These are phyloP conservation scores for Cryptococcus depauperatus DNA, from an alignment of 1,284 basidiomycete species.

Conservation along the genomic window DNA sequence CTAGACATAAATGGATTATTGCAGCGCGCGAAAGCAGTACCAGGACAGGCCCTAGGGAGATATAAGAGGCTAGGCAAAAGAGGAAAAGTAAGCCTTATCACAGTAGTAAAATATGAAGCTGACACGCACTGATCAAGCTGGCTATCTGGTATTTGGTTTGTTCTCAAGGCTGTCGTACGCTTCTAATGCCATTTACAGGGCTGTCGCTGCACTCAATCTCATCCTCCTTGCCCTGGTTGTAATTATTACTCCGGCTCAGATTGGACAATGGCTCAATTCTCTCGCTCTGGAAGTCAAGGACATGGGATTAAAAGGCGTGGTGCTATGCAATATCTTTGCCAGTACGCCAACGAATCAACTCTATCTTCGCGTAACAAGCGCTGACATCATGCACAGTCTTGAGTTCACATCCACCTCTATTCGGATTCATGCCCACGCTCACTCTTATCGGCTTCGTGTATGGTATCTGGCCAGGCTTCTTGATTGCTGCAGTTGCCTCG, in stretches of 20 bases:
- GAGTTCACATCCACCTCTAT: slow-evolving; percentile 42
- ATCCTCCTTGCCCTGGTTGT: slow-evolving; percentile 24
- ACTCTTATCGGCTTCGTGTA: slow-evolving; percentile 44
- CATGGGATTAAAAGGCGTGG: slow-evolving; percentile 34
- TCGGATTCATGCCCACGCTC: slow-evolving; percentile 40
- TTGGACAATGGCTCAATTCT: slow-evolving; percentile 37
- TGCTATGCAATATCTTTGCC: slow-evolving; percentile 29
- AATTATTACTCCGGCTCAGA: slow-evolving; percentile 37
- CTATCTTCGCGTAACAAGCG: background rate
- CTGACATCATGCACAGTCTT: slow-evolving; percentile 21
- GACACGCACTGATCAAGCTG: slow-evolving; percentile 11
- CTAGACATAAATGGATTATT: background rate
- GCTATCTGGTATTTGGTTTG: slow-evolving; percentile 24
- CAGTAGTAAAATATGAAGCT: slow-evolving; percentile 4
- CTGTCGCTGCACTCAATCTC: slow-evolving; percentile 20
- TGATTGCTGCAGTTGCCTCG: slow-evolving; percentile 30
- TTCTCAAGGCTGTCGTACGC: background rate
- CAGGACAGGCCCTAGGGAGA: slow-evolving; percentile 12
- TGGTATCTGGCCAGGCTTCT: slow-evolving; percentile 39
- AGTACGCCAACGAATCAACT: slow-evolving; percentile 30
- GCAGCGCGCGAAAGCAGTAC: slow-evolving; percentile 8
- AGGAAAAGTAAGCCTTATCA: slow-evolving; percentile 18
- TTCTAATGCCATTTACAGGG: slow-evolving; percentile 14
- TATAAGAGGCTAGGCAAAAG: slow-evolving; percentile 27
- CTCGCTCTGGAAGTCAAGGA: slow-evolving; percentile 25